Evolutionary conservation across 192 early-diverging fungal genomes (phyloP), one percentile per base, ranked within the genome.

Genomic region (Entrophospora sp.): DNA sequence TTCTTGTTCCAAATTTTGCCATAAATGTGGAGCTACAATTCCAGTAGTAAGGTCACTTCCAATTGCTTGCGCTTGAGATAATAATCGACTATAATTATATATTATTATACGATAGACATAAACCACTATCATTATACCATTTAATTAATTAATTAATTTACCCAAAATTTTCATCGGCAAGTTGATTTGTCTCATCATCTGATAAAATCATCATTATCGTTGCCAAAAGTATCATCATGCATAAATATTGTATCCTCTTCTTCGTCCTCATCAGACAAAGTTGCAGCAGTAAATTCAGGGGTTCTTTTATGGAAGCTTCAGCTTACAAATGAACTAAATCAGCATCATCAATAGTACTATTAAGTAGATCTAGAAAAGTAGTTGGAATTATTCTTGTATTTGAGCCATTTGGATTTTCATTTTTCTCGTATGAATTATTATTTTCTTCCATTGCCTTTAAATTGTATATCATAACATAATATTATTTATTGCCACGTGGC

Each of bases 1-100:
- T 44, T 55, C 64, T 43, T 55, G 31, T 42, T 66, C 64, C 44
- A 63, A 27, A 63, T 63, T 63, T 46, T 63, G 38, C 61, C 61
- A 63, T 20, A 63, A 20, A 49, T 63, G 40, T 22, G 61, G 61
- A 48, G 34, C 44, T 13, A 13, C 13, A 46, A 31, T 44, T 22
- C 44, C 44, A 32, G 24, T 48, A 5, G 61, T 44, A 35, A 63
- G 45, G 35, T 63, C 61, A 31, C 22, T 44, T 12, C 61, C 61
- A 46, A 48, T 48, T 35, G 37, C 61, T 48, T 63, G 20, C 1
- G 61, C 61, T 48, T 63, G 22, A 31, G 61, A 63, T 14, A 63
- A 20, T 13, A 63, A 32, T 48, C 44, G 61, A 25, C 61, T 63
- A 32, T n/a, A n/a, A n/a, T n/a, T n/a, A n/a, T n/a, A n/a, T n/a